These are phyloP conservation scores for Thuja plicata DNA, from an alignment of 83 land plant genomes.

Conservation along the genomic window DNA sequence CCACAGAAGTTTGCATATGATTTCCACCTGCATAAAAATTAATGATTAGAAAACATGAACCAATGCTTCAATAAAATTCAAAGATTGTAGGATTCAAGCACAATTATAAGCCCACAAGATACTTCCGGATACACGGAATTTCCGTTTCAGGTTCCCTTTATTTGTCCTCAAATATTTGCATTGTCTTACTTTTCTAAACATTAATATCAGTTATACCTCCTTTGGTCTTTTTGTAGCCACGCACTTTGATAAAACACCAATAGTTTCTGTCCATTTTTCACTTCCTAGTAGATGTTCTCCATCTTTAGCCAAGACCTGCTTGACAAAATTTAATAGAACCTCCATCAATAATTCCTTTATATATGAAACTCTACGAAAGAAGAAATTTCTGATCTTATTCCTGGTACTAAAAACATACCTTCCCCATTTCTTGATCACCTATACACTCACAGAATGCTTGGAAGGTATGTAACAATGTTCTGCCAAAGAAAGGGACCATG, in stretches of 20 bases:
- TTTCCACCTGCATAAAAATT: conserved; percentile 51
- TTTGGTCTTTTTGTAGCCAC: conserved; percentile 77
- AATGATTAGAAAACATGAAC: neutral
- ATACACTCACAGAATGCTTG: conserved; percentile 94
- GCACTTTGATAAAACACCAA: conserved; percentile 75
- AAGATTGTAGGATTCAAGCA: neutral
- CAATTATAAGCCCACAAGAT: neutral
- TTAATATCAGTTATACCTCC: conserved; percentile 55
- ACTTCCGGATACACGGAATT: neutral
- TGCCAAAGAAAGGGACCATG: conserved; percentile 21
- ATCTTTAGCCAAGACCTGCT: conserved; percentile 80
- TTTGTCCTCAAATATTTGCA: neutral
- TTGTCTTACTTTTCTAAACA: neutral
- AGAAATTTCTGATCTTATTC: neutral
- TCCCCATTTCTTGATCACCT: conserved; percentile 91
- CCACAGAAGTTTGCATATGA: conserved; percentile 59
- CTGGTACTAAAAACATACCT: conserved; percentile 40
- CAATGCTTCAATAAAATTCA: neutral
- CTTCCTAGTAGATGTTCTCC: conserved; percentile 66
- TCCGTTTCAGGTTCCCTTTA: neutral
- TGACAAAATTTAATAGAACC: neutral
- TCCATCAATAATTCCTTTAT: neutral
- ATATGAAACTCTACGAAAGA: neutral
- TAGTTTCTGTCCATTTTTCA: conserved; percentile 72
- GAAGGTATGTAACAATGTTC: conserved; percentile 71